Evolutionary conservation across 2,329 filamentous ascomycete genomes (phyloP).

Genomic region (Plenodomus tracheiphilus): DNA sequence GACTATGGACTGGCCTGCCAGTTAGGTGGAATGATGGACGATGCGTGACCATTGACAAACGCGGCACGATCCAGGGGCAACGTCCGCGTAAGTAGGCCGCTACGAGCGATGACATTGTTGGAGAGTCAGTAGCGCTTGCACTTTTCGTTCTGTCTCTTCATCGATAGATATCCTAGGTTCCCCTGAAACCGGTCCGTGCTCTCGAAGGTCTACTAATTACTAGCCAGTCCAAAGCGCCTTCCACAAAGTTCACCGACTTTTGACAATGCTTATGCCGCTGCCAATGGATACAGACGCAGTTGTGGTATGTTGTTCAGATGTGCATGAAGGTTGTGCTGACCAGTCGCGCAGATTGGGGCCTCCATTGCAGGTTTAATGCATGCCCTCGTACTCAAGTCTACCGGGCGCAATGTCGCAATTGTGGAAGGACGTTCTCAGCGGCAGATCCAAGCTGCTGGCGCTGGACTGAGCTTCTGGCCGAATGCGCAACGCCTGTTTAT

Average conservation of each 20-base stretch:
- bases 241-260: not conserved
- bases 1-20: no score
- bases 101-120: not conserved
- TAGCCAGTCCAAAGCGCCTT: not conserved
- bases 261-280: not conserved
- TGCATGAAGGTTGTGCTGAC: not conserved
- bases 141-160: not conserved
- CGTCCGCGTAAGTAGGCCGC: no score
- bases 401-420: constrained; percentile 16
- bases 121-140: not conserved
- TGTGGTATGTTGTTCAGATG: constrained; percentile 1
- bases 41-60: no score
- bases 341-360: constrained; percentile 10
- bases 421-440: constrained; percentile 13
- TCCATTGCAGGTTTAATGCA: constrained; percentile 26
- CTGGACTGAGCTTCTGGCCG: constrained; percentile 19
- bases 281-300: not conserved
- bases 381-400: constrained; percentile 19
- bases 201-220: not conserved
- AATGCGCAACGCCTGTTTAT: constrained; percentile 15
- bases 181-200: not conserved
- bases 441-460: constrained; percentile 17
- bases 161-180: not conserved
- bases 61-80: not conserved
- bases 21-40: no score